Evolutionary conservation across 495 filamentous ascomycete species (phyloP), one percentile per base, ranked within the genome.

Genomic region (Aspergillus steynii): DNA sequence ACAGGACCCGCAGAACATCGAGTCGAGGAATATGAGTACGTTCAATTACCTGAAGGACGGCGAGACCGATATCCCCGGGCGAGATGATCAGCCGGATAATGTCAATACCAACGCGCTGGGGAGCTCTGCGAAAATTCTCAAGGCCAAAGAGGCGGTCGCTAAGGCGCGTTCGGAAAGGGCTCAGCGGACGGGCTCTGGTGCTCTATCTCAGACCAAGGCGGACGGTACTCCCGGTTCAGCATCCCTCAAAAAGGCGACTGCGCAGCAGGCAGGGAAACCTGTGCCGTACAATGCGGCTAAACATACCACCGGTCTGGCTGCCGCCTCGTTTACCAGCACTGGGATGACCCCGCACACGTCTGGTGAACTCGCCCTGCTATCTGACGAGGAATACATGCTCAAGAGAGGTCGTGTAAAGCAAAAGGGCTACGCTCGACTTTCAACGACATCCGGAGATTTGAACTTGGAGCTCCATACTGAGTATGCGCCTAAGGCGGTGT

Each of bases 331-430:
- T 69, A 99, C 95, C 46, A 93, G 88, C 64, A 99, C 95, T 0
- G 93, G 94, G 29, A 74, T 98, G 53, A 98, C 96, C 14, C 93
- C 93, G 0, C 90, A 96, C 65, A 99, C 95, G 0, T 87, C 88
- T 60, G 86, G 81, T 63, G 92, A 96, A 63, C 85, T 92, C 55
- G 94, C 95, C 28, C 74, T 93, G 34, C 83, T 98, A 20, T 89
- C 89, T 1, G 91, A 96, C 60, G 95, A 99, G 75, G 92, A 97
- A 65, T 98, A 92, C 74, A 95, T 99, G 89, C 82, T 98, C 50
- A 90, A 91, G 66, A 91, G 93, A 12, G 88, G 86, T 51, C 87
- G 91, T 50, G 88, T 99, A 34, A 96, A 96, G 70, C 83, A 81
- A 63, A 94, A 91, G 63, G 96, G 93, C 54, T 98, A 97, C 76